These are phyloP conservation scores for Pseudogymnoascus pannorum DNA, from an alignment of 2,329 filamentous ascomycete genomes.

Conservation along the genomic window DNA sequence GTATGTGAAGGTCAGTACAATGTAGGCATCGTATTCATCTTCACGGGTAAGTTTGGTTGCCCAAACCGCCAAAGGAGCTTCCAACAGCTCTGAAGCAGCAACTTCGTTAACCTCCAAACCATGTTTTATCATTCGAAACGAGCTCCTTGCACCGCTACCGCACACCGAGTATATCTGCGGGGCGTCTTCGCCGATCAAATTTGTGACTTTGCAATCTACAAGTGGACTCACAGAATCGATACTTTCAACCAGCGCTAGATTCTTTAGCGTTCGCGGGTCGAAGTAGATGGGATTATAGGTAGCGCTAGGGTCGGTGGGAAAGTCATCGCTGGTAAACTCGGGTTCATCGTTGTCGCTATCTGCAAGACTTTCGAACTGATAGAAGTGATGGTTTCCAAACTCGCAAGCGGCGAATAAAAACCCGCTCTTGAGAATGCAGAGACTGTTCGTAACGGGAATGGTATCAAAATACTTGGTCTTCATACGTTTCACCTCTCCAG, in stretches of 20 bases:
- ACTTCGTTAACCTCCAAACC: slow-evolving; percentile 90
- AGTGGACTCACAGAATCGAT: slow-evolving; percentile 86
- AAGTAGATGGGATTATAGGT: slow-evolving; percentile 78
- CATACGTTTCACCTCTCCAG: slow-evolving; percentile 71
- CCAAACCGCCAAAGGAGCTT: slow-evolving; percentile 87
- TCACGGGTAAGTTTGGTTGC: slow-evolving; percentile 77
- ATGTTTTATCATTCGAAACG: slow-evolving; percentile 86
- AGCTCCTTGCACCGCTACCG: slow-evolving; percentile 80
- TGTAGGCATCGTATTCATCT: slow-evolving; percentile 88
- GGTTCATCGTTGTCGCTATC: slow-evolving; percentile 90
- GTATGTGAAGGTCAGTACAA: slow-evolving; percentile 87
- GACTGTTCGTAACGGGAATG: slow-evolving; percentile 74
- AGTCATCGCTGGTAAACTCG: slow-evolving; percentile 78
- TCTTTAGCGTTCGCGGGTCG: slow-evolving; percentile 68
- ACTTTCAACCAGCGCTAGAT: slow-evolving; percentile 75
- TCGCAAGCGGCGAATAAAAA: slow-evolving; percentile 91
- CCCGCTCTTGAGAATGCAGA: slow-evolving; percentile 91
- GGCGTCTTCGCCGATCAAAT: slow-evolving; percentile 84
- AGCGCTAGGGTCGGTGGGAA: slow-evolving; percentile 65
- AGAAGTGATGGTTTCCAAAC: slow-evolving; percentile 87
- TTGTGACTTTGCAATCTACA: slow-evolving; percentile 84
- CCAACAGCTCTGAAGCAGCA: slow-evolving; percentile 85
- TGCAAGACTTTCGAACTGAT: slow-evolving; percentile 93
- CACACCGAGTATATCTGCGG: slow-evolving; percentile 93
- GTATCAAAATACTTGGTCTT: slow-evolving; percentile 99